Base-by-base conservation (phyloP, 176 grass and related monocot genomes). In the Neostapfia colusana region DNA sequence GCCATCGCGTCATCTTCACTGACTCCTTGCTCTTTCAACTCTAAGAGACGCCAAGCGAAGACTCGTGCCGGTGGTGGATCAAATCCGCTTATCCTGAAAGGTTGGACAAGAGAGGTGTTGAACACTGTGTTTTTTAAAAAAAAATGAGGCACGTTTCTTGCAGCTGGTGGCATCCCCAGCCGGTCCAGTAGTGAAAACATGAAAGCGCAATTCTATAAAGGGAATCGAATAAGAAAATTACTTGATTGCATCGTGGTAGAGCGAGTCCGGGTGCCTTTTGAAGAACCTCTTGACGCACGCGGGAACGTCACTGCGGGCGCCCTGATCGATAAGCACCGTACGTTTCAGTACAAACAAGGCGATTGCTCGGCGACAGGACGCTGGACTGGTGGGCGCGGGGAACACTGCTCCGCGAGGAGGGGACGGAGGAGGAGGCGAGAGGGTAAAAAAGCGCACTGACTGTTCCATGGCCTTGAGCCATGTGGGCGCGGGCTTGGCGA, bases 381-480 rank as follows among this genome's bases (percentile, higher is more conserved):
- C n/a, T n/a, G n/a, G n/a, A n/a, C n/a, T n/a, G n/a, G n/a, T n/a
- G n/a, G n/a, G n/a, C n/a, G n/a, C n/a, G n/a, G n/a, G n/a, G n/a
- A n/a, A n/a, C n/a, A n/a, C n/a, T n/a, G n/a, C n/a, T n/a, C n/a
- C n/a, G n/a, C n/a, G n/a, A n/a, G n/a, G n/a, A n/a, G n/a, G n/a
- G n/a, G n/a, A n/a, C n/a, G n/a, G n/a, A n/a, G n/a, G n/a, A 60
- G 55, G 8, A n/a, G 37, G 44, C 14, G 10, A 43, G 14, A 16
- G 24, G 34, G 51, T n/a, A 3, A 2, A n/a, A n/a, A n/a, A 41
- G 60, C 0, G 36, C 20, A 58, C 68, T 60, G 67, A 94, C 91
- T 86, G n/a, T 84, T 94, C 95, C 95, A 98, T 94, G 84, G 95
- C 79, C 74, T 98, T 98, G 65, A 98, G 91, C 91, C 95, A 98